A percentile compares a stretch with the other conserved stretches of the same genome.
Conservation (phyloP, 176 grass and related monocot species). For the Urochloa ruziziensis region DNA sequence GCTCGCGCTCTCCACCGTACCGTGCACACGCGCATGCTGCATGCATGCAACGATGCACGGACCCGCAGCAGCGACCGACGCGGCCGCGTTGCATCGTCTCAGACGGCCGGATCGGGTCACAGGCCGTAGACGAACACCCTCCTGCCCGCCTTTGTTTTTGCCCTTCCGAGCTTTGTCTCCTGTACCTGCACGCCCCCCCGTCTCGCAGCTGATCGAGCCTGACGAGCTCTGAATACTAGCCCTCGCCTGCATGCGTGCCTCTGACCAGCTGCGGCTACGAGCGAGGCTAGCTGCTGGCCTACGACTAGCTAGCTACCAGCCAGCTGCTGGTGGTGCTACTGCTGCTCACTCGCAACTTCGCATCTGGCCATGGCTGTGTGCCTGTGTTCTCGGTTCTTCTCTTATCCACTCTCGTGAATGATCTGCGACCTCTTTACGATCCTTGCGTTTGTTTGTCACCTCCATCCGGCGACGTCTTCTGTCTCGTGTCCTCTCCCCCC, state of each 20-base stretch:
- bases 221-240: neutral
- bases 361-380: neutral
- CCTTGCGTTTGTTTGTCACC: neutral
- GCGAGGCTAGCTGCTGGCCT: neutral
- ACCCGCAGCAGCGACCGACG: neutral
- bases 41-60: neutral
- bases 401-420: conserved; percentile 19
- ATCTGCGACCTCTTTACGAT: conserved; percentile 1
- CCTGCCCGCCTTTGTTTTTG: neutral
- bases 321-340: neutral
- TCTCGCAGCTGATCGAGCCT: neutral
- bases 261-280: neutral
- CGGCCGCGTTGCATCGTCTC: neutral
- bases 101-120: neutral
- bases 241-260: neutral
- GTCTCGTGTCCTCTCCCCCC: neutral
- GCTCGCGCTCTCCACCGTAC: neutral
- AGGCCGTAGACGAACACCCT: neutral
- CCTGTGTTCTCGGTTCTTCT: neutral
- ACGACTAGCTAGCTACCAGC: neutral
- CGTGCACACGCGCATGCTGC: neutral
- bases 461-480: neutral
- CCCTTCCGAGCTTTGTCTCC: neutral
- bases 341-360: neutral
- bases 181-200: neutral